phyloP scores from a whole-genome alignment of 352 stramenopile species.

The Albugo laibachii region DNA sequence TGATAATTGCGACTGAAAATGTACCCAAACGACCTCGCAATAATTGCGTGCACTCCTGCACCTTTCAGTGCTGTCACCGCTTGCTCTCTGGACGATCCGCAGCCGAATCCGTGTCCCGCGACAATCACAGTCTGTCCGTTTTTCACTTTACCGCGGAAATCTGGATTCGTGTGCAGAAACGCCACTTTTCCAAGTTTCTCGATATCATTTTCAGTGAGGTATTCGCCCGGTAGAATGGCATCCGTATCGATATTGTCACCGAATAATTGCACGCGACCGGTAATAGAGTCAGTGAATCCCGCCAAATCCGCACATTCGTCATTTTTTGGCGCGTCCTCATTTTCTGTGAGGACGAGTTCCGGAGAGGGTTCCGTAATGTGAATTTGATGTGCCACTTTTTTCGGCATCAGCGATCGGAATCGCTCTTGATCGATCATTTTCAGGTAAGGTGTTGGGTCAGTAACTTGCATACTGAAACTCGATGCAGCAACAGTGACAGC shows the following conservation, averaged over 20 bases:
- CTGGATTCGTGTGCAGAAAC: constrained; percentile 69
- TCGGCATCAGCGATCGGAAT: constrained; percentile 36
- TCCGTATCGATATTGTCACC: constrained; percentile 82
- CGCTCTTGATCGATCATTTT: constrained; percentile 47
- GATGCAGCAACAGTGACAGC: constrained; percentile 65
- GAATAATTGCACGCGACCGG: constrained; percentile 57
- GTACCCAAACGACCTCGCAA: constrained; percentile 71
- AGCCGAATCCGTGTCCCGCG: constrained; percentile 62
- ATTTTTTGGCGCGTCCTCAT: constrained; percentile 7
- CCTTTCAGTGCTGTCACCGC: constrained; percentile 67
- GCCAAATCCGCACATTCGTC: constrained; percentile 11
- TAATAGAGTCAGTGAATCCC: constrained; percentile 29
- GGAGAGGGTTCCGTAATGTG: constrained; percentile 24
- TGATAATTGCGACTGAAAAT: constrained; percentile 80
- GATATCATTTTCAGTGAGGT: constrained; percentile 70
- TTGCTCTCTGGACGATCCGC: constrained; percentile 68
- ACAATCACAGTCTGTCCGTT: constrained; percentile 54
- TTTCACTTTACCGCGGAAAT: constrained; percentile 67
- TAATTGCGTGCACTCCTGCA: constrained; percentile 56
- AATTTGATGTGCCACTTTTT: constrained; percentile 20
- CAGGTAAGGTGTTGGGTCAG: constrained; percentile 52
- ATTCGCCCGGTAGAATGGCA: constrained; percentile 68
- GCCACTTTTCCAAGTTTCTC: constrained; percentile 65
- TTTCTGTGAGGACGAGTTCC: constrained; percentile 20
- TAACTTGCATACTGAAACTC: constrained; percentile 66